phyloP scores from a whole-genome alignment of 768 basidiomycete species.

The Russula lepida region DNA sequence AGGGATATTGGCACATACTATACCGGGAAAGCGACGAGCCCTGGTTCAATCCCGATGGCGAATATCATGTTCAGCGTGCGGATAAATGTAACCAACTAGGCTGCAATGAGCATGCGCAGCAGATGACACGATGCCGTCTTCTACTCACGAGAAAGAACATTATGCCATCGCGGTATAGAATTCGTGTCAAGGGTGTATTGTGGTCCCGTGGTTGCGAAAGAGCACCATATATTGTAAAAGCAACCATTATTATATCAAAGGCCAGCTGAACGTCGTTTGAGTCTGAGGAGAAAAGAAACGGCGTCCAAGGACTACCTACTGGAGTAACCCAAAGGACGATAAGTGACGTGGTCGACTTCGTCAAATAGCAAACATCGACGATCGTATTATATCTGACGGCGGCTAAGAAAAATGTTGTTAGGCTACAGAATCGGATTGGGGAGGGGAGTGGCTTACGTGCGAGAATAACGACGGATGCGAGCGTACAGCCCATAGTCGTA shows the following conservation, averaged over 20 bases:
- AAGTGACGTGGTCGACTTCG: conserved; percentile 18
- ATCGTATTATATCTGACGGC: conserved; percentile 21
- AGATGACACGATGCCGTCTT: neutral
- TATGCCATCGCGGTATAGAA: conserved; percentile 31
- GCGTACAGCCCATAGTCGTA: conserved; percentile 23
- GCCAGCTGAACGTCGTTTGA: conserved; percentile 24
- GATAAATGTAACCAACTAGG: neutral
- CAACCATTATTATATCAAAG: conserved; percentile 30
- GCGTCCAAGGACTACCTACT: conserved; percentile 22
- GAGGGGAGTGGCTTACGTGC: neutral
- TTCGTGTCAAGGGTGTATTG: conserved; percentile 24
- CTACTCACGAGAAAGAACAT: conserved; percentile 30
- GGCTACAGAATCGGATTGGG: neutral
- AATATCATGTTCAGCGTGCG: neutral
- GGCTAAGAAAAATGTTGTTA: conserved; percentile 21
- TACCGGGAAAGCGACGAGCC: neutral
- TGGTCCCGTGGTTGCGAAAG: conserved; percentile 29
- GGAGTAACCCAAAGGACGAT: conserved; percentile 29
- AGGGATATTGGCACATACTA: neutral
- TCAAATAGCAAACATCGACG: conserved; percentile 27
- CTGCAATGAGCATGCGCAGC: neutral
- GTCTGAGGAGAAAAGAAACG: neutral
- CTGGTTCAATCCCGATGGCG: neutral
- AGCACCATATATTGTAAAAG: conserved; percentile 29
- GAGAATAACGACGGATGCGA: neutral